Percentiles rank a stretch among this genome's conserved stretches.
phyloP scores from a whole-genome alignment of 2,329 filamentous ascomycete species.

The Dactylellina cionopaga region DNA sequence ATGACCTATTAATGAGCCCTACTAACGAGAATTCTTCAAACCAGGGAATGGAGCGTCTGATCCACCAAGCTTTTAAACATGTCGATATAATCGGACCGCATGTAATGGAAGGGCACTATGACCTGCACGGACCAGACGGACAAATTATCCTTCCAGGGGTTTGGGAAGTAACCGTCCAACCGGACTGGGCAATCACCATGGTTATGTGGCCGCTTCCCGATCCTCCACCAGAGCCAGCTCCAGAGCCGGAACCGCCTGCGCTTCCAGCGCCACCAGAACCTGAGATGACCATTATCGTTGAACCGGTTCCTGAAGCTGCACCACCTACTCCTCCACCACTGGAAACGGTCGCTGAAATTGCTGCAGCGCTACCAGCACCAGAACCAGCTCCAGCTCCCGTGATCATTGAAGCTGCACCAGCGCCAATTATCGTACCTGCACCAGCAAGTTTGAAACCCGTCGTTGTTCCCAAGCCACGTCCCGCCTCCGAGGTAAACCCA shows the following conservation, averaged over 20 bases:
- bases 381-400: constrained; percentile 16
- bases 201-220: constrained; percentile 73
- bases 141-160: constrained; percentile 84
- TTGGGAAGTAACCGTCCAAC: constrained; percentile 83
- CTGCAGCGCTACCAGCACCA: constrained; percentile 22
- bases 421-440: constrained; percentile 50
- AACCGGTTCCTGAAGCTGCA: constrained; percentile 43
- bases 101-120: constrained; percentile 81
- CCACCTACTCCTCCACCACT: constrained; percentile 42
- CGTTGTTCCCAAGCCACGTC: constrained; percentile 53
- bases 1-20: neutral
- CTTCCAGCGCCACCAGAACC: constrained; percentile 54
- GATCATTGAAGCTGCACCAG: constrained; percentile 35
- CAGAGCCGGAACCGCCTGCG: constrained; percentile 45
- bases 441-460: constrained; percentile 41
- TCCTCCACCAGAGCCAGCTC: constrained; percentile 54
- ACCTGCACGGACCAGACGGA: constrained; percentile 79
- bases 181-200: constrained; percentile 78
- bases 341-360: constrained; percentile 35
- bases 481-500: constrained; percentile 48
- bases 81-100: constrained; percentile 80
- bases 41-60: constrained; percentile 85
- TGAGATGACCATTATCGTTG: constrained; percentile 49
- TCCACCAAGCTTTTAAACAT: constrained; percentile 83
- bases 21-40: constrained; percentile 7